phyloP scores from a whole-genome alignment of 2,329 filamentous ascomycete species.

The Curvularia spicifera region DNA sequence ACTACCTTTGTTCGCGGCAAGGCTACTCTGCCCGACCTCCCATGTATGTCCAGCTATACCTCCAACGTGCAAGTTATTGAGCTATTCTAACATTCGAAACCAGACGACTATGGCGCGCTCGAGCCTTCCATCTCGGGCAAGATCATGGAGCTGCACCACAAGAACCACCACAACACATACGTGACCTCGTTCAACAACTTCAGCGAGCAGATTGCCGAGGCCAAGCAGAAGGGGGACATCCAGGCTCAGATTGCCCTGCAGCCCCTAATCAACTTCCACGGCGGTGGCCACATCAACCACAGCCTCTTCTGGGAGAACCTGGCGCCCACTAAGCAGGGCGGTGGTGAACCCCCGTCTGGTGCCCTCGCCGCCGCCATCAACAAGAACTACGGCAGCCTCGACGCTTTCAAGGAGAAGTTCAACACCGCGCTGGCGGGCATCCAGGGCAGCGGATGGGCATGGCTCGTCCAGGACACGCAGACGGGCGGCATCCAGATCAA shows the following conservation, averaged over 20 bases:
- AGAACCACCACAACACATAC: slow-evolving; percentile 93
- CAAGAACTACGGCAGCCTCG: slow-evolving; percentile 64
- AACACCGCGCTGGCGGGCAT: slow-evolving; percentile 69
- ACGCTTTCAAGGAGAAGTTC: slow-evolving; percentile 67
- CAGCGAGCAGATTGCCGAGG: slow-evolving; percentile 71
- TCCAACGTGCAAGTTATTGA: not conserved
- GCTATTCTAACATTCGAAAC: slow-evolving; percentile 4
- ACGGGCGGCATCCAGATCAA: slow-evolving; percentile 67
- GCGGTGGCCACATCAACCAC: slow-evolving; percentile 71
- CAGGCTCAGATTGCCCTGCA: slow-evolving; percentile 62
- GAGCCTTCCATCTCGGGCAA: slow-evolving; percentile 83
- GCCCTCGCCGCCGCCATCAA: slow-evolving; percentile 65
- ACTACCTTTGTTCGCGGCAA: slow-evolving; percentile 84
- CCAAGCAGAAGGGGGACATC: slow-evolving; percentile 61
- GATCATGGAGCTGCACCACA: slow-evolving; percentile 97
- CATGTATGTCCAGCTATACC: slow-evolving; percentile 61
- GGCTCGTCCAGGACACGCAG: slow-evolving; percentile 67
- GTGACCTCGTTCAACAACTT: slow-evolving; percentile 87
- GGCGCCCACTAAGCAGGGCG: slow-evolving; percentile 69
- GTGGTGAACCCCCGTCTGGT: slow-evolving; percentile 67
- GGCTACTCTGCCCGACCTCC: slow-evolving; percentile 88
- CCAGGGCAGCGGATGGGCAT: slow-evolving; percentile 70
- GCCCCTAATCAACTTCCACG: slow-evolving; percentile 70
- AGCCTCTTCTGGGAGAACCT: slow-evolving; percentile 74
- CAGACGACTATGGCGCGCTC: slow-evolving; percentile 96